phyloP scores from a whole-genome alignment of 768 basidiomycete genomes.

The Lactifluus subvellereus region DNA sequence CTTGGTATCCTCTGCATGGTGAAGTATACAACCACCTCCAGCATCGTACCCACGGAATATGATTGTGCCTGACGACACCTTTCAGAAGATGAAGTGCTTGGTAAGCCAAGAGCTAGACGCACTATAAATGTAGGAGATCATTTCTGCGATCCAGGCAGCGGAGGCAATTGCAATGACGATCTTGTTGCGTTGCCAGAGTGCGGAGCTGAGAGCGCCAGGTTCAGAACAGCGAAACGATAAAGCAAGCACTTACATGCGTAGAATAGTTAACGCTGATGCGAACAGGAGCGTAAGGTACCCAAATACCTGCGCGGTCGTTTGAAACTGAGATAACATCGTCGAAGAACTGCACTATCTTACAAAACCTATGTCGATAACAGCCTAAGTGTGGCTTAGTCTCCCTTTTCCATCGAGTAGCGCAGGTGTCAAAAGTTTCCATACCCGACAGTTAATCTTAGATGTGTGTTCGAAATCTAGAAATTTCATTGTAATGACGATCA shows the following conservation, averaged over 20 bases:
- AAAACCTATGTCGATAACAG: too few species aligned
- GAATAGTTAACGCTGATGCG: constrained; percentile 13
- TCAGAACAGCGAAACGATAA: background rate
- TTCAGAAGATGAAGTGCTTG: background rate
- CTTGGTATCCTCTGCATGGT: background rate
- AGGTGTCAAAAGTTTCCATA: background rate
- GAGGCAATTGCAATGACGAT: background rate
- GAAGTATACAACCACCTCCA: background rate
- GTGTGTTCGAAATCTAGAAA: background rate
- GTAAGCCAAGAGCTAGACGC: background rate
- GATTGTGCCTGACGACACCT: background rate
- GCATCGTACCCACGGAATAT: background rate
- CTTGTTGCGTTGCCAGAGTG: constrained; percentile 9
- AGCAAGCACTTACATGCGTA: constrained; percentile 9
- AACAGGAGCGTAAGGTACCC: background rate
- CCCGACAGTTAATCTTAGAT: background rate
- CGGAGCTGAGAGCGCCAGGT: background rate
- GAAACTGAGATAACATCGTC: background rate
- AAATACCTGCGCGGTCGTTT: background rate
- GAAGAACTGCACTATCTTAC: background rate
- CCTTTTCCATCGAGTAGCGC: background rate
- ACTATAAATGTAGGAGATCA: background rate
- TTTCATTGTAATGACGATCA: background rate
- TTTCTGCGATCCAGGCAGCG: background rate
- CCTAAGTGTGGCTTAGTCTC: background rate